Percentiles rank a stretch among this genome's conserved stretches.
These are phyloP conservation scores for Malus fusca DNA, from an alignment of 306 rosid genomes.

Conservation along the genomic window DNA sequence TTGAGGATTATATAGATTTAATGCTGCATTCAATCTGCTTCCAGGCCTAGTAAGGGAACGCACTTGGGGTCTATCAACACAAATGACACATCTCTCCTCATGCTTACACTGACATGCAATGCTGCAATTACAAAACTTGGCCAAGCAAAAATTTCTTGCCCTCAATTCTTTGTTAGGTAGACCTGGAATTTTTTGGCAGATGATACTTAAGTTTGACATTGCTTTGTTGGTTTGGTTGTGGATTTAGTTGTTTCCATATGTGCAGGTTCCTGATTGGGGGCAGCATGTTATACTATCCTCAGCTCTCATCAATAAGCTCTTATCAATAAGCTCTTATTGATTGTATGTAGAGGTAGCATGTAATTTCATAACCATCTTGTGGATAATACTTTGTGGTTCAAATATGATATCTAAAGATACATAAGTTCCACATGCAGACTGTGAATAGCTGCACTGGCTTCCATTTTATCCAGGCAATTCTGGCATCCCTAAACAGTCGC, in stretches of 20 bases:
- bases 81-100: conserved; percentile 57
- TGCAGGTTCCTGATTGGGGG: conserved; percentile 60
- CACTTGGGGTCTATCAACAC: conserved; percentile 35
- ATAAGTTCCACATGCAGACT: conserved; percentile 59
- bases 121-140: conserved; percentile 82
- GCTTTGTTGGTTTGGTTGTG: conserved; percentile 19
- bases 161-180: conserved; percentile 80
- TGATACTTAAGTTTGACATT: conserved; percentile 11
- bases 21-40: conserved; percentile 19
- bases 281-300: conserved; percentile 80
- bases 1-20: conserved; percentile 11
- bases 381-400: conserved; percentile 12
- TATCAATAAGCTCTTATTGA: conserved; percentile 89
- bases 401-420: conserved; percentile 18
- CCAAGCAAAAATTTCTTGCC: conserved; percentile 70
- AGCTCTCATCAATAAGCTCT: conserved; percentile 93
- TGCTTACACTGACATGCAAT: conserved; percentile 73
- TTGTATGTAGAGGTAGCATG: conserved; percentile 87
- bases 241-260: neutral
- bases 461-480: conserved; percentile 73
- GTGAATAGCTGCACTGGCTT: conserved; percentile 97
- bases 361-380: conserved; percentile 9
- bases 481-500: conserved; percentile 45
- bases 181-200: neutral
- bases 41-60: conserved; percentile 54